Percentiles rank a stretch among this genome's conserved stretches.
These are phyloP conservation scores for Hymenotorrendiella dingleyae DNA, from an alignment of 2,329 filamentous ascomycete species.

Conservation along the genomic window DNA sequence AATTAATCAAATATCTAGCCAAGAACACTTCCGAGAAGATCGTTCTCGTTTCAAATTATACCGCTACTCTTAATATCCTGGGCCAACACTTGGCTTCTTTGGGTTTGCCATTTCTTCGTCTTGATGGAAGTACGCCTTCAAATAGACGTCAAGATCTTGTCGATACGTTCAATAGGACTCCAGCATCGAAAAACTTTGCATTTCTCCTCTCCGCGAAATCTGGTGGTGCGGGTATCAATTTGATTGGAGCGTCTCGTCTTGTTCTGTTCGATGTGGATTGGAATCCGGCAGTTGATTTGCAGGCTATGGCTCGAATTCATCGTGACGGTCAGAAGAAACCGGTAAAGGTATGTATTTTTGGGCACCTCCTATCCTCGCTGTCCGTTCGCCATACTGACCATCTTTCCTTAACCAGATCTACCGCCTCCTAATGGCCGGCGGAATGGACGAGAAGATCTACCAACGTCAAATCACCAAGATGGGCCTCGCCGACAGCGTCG, in stretches of 20 bases:
- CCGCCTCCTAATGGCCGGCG: constrained; percentile 60
- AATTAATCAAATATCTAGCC: constrained; percentile 55
- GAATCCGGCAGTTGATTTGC: constrained; percentile 68
- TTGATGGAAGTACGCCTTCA: constrained; percentile 61
- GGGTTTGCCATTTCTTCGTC: constrained; percentile 56
- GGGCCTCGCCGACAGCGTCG: constrained; percentile 64
- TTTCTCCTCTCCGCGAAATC: constrained; percentile 70
- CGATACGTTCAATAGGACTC: constrained; percentile 61
- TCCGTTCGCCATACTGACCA: no score
- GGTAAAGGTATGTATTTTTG: no score
- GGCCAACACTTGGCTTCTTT: constrained; percentile 54
- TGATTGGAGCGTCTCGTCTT: constrained; percentile 64
- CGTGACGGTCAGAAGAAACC: constrained; percentile 64
- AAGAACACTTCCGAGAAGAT: constrained; percentile 62
- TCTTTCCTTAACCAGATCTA: no score
- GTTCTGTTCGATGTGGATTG: constrained; percentile 70
- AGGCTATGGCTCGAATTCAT: constrained; percentile 71
- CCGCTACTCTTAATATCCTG: constrained; percentile 63
- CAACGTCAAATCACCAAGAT: constrained; percentile 67
- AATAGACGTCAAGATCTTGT: constrained; percentile 62
- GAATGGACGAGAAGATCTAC: constrained; percentile 69
- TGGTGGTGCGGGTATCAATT: constrained; percentile 63
- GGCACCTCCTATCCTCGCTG: no score
- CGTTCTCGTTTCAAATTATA: constrained; percentile 72
- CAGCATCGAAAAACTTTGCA: constrained; percentile 53